A percentile compares a stretch with the other conserved stretches of the same genome.
phyloP scores from a whole-genome alignment of 2,329 filamentous ascomycete genomes.

The Hypoxylon sp. region DNA sequence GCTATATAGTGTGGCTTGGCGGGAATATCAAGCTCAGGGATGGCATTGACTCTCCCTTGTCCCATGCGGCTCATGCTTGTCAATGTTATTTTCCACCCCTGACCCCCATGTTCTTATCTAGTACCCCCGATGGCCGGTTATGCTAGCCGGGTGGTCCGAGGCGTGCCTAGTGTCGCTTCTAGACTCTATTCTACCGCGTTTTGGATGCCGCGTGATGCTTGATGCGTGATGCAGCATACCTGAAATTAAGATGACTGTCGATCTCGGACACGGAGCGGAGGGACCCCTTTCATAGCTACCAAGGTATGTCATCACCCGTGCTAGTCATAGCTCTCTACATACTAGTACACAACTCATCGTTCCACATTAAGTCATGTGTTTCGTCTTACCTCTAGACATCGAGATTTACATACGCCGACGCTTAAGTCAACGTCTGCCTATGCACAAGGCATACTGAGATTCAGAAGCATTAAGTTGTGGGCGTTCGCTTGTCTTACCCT shows the following conservation, averaged over 20 bases:
- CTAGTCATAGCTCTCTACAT: constrained; percentile 29
- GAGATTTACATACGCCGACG: constrained; percentile 35
- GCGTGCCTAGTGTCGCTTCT: constrained; percentile 43
- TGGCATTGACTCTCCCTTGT: constrained; percentile 32
- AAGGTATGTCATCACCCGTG: constrained; percentile 35
- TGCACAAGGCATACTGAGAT: constrained; percentile 34
- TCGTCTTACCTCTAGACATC: constrained; percentile 37
- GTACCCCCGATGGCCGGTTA: constrained; percentile 38
- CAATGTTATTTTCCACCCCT: constrained; percentile 32
- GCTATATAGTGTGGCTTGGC: constrained; percentile 34
- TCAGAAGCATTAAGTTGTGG: constrained; percentile 20
- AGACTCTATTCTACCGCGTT: constrained; percentile 37
- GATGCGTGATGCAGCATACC: constrained; percentile 26
- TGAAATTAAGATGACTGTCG: constrained; percentile 44
- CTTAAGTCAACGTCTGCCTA: constrained; percentile 40
- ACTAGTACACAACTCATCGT: constrained; percentile 32
- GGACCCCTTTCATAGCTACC: constrained; percentile 29
- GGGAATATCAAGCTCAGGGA: constrained; percentile 34
- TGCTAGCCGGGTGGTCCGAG: constrained; percentile 41
- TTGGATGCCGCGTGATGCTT: constrained; percentile 36
- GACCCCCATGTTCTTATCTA: constrained; percentile 41
- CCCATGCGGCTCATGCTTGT: constrained; percentile 42
- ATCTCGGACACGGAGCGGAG: constrained; percentile 32
- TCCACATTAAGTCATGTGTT: constrained; percentile 47
- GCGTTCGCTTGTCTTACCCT: constrained; percentile 38